phyloP scores from a whole-genome alignment of 441 rosid genomes.

The Manihot esculenta region DNA sequence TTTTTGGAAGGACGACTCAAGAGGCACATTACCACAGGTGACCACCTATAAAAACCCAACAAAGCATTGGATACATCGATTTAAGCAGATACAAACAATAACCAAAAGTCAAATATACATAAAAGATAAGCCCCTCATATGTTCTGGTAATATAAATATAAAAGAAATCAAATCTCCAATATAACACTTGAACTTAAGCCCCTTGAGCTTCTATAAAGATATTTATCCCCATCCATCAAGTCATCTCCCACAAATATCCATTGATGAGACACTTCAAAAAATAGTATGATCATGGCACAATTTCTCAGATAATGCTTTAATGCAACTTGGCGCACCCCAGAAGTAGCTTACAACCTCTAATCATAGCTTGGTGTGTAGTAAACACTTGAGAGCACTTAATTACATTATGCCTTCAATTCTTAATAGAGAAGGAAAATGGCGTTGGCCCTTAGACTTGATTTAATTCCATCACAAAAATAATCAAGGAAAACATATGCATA shows the following conservation, averaged over 20 bases:
- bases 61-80: constrained; percentile 12
- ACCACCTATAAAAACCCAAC: constrained; percentile 62
- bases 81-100: background rate
- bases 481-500: too few species aligned
- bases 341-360: background rate
- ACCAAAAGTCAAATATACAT: background rate
- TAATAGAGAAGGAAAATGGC: too few species aligned
- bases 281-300: background rate
- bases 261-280: background rate
- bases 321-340: background rate
- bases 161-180: background rate
- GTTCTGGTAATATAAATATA: background rate
- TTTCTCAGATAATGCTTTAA: background rate
- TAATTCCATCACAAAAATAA: too few species aligned
- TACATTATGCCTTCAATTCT: too few species aligned
- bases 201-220: background rate
- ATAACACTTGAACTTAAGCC: background rate
- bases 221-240: constrained; percentile 9
- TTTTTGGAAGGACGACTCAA: constrained; percentile 91
- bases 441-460: too few species aligned
- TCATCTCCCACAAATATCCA: too few species aligned
- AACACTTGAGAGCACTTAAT: background rate
- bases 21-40: constrained; percentile 97
- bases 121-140: background rate
- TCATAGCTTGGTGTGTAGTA: background rate